Evolutionary conservation across 495 filamentous ascomycete genomes (phyloP), one percentile per base, ranked within the genome.

Genomic region (Aspergillus kassunensis): DNA sequence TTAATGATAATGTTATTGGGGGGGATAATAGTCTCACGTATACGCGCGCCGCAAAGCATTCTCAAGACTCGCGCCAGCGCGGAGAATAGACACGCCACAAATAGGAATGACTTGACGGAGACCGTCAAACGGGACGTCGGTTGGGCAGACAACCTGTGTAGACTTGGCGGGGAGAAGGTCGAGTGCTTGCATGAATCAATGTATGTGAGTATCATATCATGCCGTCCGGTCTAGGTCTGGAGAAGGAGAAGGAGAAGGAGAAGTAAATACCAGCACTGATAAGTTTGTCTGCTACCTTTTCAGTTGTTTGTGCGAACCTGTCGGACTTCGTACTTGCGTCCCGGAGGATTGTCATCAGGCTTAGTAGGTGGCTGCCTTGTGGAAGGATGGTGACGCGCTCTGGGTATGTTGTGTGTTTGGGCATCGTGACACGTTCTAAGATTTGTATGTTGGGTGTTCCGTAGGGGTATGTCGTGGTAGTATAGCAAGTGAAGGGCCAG

Each of bases 41-140:
- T 50, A 62, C 3, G 49, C 55, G 29, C 56, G 42, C 11, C 60
- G 53, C 18, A 62, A 34, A 2, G 36, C 60, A 12, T 54, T 39
- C 50, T 62, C 60, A 35, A 62, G 51, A 30, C 56, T 57, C 11
- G 52, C 56, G 0, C 60, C 60, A 7, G 60, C 60, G 8, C 60
- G 56, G 4, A 62, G 49, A 16, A 62, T 57, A 15, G 52, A 54
- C 24, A 62, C 60, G 5, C 60, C 60, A 39, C 56, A 59, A 0
- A 62, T 51, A 0, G 50, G 49, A 40, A 51, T 60, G 11, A 40
- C 46, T 21, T 45, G 44, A 3, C 51, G 47, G 7, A 49, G 11
- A 1, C 55, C 58, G n/a, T 44, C 11, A 39, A 55, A 61, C 0
- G 51, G 45, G 0, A 36, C 31, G 15, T 45, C 21, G 24, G 46